A percentile compares a stretch with the other conserved stretches of the same genome.
phyloP scores from a whole-genome alignment of 805 yeast species.

The Priceomyces fermenticarens region DNA sequence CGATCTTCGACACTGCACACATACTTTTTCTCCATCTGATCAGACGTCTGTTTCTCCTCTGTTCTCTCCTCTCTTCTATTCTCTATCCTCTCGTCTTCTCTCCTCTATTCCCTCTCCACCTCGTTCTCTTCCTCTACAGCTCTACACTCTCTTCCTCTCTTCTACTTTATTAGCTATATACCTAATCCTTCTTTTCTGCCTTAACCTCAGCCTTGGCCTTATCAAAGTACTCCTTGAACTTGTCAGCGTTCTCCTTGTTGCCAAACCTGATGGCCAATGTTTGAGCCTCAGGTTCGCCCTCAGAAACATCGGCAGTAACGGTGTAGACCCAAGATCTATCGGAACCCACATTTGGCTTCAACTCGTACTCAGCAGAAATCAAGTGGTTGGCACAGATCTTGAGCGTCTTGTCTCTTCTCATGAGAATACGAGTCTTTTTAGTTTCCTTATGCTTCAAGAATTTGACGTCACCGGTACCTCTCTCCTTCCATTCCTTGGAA shows the following conservation, averaged over 20 bases:
- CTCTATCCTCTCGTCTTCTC: no score
- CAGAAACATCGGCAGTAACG: constrained; percentile 62
- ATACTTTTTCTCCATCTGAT: no score
- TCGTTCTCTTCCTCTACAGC: no score
- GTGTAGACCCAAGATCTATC: constrained; percentile 98
- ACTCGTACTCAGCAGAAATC: constrained; percentile 74
- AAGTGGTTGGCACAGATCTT: constrained; percentile 98
- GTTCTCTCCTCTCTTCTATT: no score
- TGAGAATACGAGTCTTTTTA: constrained; percentile 81
- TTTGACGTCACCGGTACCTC: constrained; percentile 98
- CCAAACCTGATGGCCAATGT: constrained; percentile 96
- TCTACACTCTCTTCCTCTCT: neutral
- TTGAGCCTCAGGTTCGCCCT: constrained; percentile 93
- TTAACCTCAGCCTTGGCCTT: constrained; percentile 58
- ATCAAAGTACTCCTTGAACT: constrained; percentile 90
- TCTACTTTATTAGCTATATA: constrained; percentile 1
- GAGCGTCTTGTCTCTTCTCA: constrained; percentile 99
- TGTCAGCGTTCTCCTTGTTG: constrained; percentile 87
- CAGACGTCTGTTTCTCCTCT: no score
- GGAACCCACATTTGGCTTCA: constrained; percentile 91
- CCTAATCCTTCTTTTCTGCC: neutral
- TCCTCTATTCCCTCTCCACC: no score
- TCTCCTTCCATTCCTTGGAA: constrained; percentile 94
- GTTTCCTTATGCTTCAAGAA: constrained; percentile 85
- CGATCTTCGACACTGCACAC: no score